Percentiles rank a stretch among this genome's conserved stretches.
Conservation (phyloP, 495 filamentous ascomycete genomes). For the Thermothielavioides terrestris region DNA sequence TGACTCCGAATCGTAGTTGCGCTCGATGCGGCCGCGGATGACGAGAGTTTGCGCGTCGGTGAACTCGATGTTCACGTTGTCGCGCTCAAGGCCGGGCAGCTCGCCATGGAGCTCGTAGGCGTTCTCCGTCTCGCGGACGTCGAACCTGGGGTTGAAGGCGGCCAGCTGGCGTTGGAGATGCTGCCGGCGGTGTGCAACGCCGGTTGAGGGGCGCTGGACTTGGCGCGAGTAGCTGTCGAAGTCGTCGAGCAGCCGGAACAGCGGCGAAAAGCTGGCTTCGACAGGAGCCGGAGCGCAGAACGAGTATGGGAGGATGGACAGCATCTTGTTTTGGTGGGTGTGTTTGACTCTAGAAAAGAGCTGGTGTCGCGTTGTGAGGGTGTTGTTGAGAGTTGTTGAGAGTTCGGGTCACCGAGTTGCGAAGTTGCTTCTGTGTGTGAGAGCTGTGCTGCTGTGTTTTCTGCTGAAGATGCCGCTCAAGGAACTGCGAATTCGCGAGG, state of each 20-base stretch:
- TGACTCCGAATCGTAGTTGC: constrained; percentile 38
- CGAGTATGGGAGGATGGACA: constrained; percentile 64
- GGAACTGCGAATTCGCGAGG: constrained; percentile 1
- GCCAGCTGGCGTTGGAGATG: constrained; percentile 19
- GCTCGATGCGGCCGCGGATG: constrained; percentile 61
- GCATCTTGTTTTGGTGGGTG: constrained; percentile 32
- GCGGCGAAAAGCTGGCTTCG: constrained; percentile 48
- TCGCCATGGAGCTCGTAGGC: constrained; percentile 80
- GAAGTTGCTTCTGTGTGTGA: neutral
- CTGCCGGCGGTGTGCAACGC: neutral
- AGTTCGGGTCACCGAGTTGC: neutral
- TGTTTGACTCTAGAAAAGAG: neutral
- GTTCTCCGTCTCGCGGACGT: constrained; percentile 60
- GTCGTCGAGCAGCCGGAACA: constrained; percentile 73
- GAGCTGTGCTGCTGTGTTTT: neutral
- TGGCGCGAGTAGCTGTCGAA: constrained; percentile 49
- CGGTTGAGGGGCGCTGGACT: constrained; percentile 11
- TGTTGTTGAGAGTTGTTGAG: neutral
- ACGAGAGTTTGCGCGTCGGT: constrained; percentile 67
- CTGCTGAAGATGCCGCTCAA: constrained; percentile 3
- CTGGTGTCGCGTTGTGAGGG: neutral
- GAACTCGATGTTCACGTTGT: constrained; percentile 77
- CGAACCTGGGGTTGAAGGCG: constrained; percentile 49
- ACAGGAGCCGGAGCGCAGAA: constrained; percentile 37
- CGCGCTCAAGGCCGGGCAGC: constrained; percentile 72